phyloP scores from a whole-genome alignment of 106 monocot species.

The Acanthochlamys bracteata region DNA sequence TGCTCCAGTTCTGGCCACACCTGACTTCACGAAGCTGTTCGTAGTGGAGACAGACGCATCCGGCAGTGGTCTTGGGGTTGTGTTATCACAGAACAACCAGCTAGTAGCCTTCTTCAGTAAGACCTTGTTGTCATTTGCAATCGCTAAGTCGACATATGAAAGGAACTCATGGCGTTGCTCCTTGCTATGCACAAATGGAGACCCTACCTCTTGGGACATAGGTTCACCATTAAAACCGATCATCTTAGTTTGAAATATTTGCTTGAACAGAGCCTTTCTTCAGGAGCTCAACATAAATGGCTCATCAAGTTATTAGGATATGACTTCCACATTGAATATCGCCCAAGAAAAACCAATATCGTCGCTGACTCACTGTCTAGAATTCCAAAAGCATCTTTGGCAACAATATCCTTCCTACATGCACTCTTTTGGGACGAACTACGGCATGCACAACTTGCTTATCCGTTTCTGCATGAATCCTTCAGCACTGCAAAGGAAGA shows the following conservation, averaged over 20 bases:
- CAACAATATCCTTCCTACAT: no score
- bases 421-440: no score
- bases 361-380: background rate
- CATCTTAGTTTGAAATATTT: background rate
- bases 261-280: background rate
- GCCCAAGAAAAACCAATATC: background rate
- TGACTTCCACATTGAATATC: background rate
- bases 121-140: background rate
- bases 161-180: background rate
- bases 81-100: background rate
- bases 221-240: background rate
- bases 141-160: background rate
- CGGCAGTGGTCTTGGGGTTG: background rate
- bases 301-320: background rate
- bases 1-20: constrained; percentile 1
- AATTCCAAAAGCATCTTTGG: background rate
- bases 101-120: constrained; percentile 2
- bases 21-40: background rate
- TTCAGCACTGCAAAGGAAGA: no score
- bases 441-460: no score
- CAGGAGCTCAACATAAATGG: background rate
- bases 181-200: background rate
- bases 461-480: no score
- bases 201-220: background rate
- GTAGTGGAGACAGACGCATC: constrained; percentile 2